phyloP scores from a whole-genome alignment of 345 rosid species.

The Eucalyptus microcorys region DNA sequence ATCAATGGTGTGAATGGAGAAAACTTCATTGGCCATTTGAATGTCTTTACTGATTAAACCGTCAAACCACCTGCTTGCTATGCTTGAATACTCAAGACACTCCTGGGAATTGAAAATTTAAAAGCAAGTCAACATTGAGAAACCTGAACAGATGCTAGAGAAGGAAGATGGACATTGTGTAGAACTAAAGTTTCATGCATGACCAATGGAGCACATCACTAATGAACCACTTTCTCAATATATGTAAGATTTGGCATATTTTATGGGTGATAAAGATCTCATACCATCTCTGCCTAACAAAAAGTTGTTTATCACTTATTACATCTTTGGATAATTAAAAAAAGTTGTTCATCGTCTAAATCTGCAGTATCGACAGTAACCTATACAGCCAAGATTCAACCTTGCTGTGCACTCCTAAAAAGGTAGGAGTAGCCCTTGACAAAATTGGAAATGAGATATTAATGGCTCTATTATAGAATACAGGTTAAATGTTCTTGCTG shows the following conservation, averaged over 20 bases:
- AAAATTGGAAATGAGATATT: neutral
- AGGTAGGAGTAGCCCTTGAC: neutral
- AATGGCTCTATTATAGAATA: neutral
- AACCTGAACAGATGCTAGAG: neutral
- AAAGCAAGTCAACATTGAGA: neutral
- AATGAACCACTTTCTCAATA: neutral
- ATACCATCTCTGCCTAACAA: neutral
- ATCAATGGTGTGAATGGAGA: constrained; percentile 42
- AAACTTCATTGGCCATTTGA: constrained; percentile 55
- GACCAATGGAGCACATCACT: too few relatives aligned
- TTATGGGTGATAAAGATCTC: neutral
- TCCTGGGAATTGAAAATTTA: constrained; percentile 12
- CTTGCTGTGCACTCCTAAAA: neutral
- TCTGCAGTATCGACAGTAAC: neutral
- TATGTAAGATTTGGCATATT: neutral
- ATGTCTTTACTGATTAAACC: constrained; percentile 46
- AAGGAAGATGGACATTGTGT: neutral
- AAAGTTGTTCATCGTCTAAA: neutral
- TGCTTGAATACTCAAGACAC: constrained; percentile 5
- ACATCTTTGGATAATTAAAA: neutral
- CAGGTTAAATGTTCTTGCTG: neutral
- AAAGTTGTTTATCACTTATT: neutral
- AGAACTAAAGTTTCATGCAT: neutral
- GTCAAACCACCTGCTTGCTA: constrained; percentile 51
- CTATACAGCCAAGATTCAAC: neutral